Evolutionary conservation across 192 early-diverging fungal species (phyloP).

Genomic region (Backusella tarrabulga): DNA sequence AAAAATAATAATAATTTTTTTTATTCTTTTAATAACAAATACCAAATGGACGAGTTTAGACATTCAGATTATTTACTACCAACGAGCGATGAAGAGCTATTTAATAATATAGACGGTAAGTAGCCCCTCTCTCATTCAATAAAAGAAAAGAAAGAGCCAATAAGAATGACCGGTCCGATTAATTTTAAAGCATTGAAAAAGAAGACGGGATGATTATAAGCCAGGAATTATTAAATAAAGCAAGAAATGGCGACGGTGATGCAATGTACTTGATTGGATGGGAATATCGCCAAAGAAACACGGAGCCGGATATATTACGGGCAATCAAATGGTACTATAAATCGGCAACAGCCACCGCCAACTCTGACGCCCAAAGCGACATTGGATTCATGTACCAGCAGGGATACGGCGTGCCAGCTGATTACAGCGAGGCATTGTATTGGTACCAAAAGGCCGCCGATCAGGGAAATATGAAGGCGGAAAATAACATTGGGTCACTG

Average conservation of each 20-base stretch:
- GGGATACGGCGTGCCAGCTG: background rate
- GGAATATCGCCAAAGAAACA: background rate
- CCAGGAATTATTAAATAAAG: background rate
- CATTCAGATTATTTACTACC: background rate
- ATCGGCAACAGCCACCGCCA: background rate
- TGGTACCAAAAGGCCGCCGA: background rate
- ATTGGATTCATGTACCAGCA: background rate
- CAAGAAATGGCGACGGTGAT: background rate
- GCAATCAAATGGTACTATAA: background rate
- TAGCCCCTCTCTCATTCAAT: background rate
- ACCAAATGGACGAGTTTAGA: background rate
- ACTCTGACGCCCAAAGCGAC: background rate
- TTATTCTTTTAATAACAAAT: background rate
- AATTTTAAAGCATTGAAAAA: constrained; percentile 6
- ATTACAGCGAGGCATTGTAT: background rate
- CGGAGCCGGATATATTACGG: background rate
- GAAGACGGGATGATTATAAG: background rate
- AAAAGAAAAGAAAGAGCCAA: background rate
- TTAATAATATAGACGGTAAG: background rate
- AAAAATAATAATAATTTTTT: background rate
- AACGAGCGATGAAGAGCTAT: background rate
- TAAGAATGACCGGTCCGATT: background rate
- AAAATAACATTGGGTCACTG: background rate
- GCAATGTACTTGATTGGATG: background rate
- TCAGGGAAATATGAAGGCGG: background rate